A percentile compares a stretch with the other conserved stretches of the same genome.
These are phyloP conservation scores for Acanthamoeba divionensis DNA, from an alignment of 208 protist genomes.

Conservation along the genomic window DNA sequence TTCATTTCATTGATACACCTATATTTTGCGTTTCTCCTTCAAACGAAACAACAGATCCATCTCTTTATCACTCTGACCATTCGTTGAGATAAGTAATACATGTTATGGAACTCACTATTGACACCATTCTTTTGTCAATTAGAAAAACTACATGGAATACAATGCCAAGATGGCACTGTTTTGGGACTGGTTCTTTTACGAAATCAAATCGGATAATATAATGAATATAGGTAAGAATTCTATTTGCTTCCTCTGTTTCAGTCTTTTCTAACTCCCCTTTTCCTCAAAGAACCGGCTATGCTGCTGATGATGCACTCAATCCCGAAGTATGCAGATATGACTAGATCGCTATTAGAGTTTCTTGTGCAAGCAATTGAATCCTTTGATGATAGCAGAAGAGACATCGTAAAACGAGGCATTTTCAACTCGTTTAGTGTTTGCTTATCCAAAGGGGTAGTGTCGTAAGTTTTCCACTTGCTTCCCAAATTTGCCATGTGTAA, in stretches of 20 bases:
- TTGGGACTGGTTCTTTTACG: slow-evolving; percentile 75
- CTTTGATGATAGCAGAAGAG: slow-evolving; percentile 8
- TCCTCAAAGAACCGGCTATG: slow-evolving; percentile 61
- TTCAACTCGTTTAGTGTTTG: slow-evolving; percentile 51
- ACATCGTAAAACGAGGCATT: slow-evolving; percentile 52
- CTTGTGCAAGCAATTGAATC: slow-evolving; percentile 5
- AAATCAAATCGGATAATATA: slow-evolving; percentile 59
- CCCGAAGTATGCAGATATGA: slow-evolving; percentile 72
- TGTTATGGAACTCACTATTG: too few relatives aligned
- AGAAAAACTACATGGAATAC: slow-evolving; percentile 35
- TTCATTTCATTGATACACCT: too few relatives aligned
- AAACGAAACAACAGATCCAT: too few relatives aligned
- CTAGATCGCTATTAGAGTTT: slow-evolving; percentile 66
- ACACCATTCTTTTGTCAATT: background rate
- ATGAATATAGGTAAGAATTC: slow-evolving; percentile 70
- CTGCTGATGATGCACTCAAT: slow-evolving; percentile 73
- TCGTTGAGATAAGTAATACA: background rate
- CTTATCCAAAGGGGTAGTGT: slow-evolving; percentile 61
- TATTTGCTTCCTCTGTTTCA: background rate
- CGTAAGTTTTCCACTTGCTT: background rate
- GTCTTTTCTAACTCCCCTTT: background rate
- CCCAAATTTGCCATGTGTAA: background rate
- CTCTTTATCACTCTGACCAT: too few relatives aligned
- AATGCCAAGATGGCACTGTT: slow-evolving; percentile 65
- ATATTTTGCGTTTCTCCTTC: too few relatives aligned